A percentile compares a stretch with the other conserved stretches of the same genome.
These are phyloP conservation scores for Nitzschia sp. DNA, from an alignment of 108 stramenopile species.

Conservation along the genomic window DNA sequence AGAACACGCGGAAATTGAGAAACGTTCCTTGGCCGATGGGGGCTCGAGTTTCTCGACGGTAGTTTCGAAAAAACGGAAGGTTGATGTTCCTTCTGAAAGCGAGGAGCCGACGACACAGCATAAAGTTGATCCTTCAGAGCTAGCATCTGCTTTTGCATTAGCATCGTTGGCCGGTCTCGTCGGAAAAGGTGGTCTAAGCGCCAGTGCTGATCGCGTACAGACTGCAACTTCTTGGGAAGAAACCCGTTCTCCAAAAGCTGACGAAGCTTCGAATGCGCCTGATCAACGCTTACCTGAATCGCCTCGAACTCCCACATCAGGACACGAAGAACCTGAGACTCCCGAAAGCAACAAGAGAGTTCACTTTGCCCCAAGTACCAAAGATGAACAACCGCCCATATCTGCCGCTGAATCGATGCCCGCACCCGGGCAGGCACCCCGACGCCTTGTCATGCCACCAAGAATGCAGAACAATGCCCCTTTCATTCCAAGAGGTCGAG, in stretches of 20 bases:
- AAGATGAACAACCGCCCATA: constrained; percentile 1
- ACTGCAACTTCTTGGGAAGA: constrained; percentile 25
- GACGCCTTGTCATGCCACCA: not conserved
- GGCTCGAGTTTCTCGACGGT: not conserved
- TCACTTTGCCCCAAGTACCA: constrained; percentile 36
- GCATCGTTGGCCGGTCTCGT: constrained; percentile 28
- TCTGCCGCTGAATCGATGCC: not conserved
- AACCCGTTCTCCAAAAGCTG: constrained; percentile 25
- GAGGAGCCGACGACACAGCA: not conserved
- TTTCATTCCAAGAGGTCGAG: not conserved
- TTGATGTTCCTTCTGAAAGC: not conserved
- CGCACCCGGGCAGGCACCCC: not conserved
- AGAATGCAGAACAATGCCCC: not conserved
- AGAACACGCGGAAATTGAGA: constrained; percentile 4
- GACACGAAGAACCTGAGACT: constrained; percentile 1
- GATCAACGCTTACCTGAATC: constrained; percentile 25
- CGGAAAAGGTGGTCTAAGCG: not conserved
- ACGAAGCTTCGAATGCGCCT: constrained; percentile 9
- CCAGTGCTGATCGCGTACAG: constrained; percentile 1
- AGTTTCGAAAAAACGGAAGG: not conserved
- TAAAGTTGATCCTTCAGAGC: constrained; percentile 31
- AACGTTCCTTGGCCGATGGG: not conserved
- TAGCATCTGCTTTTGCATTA: constrained; percentile 44
- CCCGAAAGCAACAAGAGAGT: constrained; percentile 19
- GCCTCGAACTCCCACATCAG: constrained; percentile 7